Evolutionary conservation across 2,329 filamentous ascomycete species (phyloP), one percentile per base, ranked within the genome.

Genomic region (Trichoderma citrinoviride): DNA sequence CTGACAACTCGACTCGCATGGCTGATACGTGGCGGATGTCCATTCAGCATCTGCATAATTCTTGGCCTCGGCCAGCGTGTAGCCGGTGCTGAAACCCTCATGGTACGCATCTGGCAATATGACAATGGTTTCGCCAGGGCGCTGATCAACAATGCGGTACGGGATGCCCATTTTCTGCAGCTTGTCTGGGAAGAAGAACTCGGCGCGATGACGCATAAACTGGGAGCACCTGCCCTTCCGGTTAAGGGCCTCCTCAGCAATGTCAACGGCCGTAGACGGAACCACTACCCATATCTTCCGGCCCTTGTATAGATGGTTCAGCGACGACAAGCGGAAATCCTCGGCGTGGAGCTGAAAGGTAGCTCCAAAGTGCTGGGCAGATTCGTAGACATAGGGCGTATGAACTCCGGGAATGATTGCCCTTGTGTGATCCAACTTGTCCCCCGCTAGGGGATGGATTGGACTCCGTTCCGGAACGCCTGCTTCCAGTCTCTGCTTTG

Each of bases 301-400:
- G 3, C 77, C 77, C 55, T 73, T 74, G 70, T 78, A 78, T 3
- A 78, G 69, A 41, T 78, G 77, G 49, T 78, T 78, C 2, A 78
- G 70, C 0, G 77, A 78, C 5, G 76, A 73, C 10, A 78, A 71
- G 8, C 77, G 74, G 40, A 76, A 78, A 53, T 78, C 77, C 61
- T 78, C 77, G n/a, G 77, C 77, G 37, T 78, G 77, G 19, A 78
- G 74, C 65, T 78, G 77, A 40, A 78, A 78, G 5, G 75, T 78
- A 7, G 77, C 77, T 5, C 77, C 77, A 54, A 78, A 78, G 61
- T 75, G 65, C 27, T 76, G 71, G 0, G 74, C 77, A 17, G 77
- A 78, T 65, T 78, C 77, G 65, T 78, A 78, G 3, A 78, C 77
- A 57, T 78, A 78, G 2, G 77, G 77, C 2, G 77, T 78, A 61